Evolutionary conservation across 2,329 filamentous ascomycete genomes (phyloP).

Genomic region (Fusarium nodosum): DNA sequence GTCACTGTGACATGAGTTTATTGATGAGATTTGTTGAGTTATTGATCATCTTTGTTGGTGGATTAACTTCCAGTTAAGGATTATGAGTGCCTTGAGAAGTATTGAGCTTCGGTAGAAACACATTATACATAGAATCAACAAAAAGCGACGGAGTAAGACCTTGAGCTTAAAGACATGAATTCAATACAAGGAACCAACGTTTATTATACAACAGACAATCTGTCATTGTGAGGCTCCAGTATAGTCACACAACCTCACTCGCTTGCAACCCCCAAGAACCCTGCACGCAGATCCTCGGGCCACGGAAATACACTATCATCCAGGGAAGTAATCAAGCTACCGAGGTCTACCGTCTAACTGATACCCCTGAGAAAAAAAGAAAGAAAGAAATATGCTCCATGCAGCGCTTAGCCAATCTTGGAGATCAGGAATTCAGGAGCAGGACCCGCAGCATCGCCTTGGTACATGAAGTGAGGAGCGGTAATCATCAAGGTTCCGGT

Average conservation of each 20-base stretch:
- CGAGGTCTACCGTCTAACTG: background rate
- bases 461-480: conserved; percentile 6
- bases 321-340: background rate
- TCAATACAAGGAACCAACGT: background rate
- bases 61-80: too few species aligned
- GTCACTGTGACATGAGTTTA: background rate
- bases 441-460: background rate
- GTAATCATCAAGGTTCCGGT: conserved; percentile 2
- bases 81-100: too few species aligned
- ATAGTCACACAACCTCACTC: background rate
- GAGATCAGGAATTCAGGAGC: conserved; percentile 3
- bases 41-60: too few species aligned
- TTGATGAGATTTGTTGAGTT: background rate
- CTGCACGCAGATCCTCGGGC: background rate
- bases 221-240: background rate
- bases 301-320: background rate
- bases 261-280: fast-evolving
- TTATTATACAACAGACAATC: background rate
- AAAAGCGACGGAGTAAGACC: too few species aligned
- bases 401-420: background rate
- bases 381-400: background rate
- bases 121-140: too few species aligned
- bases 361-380: fast-evolving
- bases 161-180: background rate
- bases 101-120: too few species aligned